Evolutionary conservation across 768 basidiomycete genomes (phyloP).

Genomic region (Rubroboletus satanas): DNA sequence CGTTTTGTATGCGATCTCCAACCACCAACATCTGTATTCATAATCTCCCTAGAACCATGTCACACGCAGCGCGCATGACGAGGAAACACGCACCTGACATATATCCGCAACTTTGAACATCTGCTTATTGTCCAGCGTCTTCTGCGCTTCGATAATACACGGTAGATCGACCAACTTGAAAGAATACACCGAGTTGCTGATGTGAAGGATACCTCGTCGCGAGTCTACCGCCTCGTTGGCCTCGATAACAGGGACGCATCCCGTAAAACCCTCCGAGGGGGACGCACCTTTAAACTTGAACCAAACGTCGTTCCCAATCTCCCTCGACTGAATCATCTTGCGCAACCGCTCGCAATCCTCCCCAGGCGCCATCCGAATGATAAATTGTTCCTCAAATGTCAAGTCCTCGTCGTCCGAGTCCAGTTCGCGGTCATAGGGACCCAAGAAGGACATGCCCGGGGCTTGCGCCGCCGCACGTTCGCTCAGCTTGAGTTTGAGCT

Average conservation of each 20-base stretch:
- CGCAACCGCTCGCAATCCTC: slow-evolving; percentile 75
- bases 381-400: slow-evolving; percentile 96
- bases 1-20: slow-evolving; percentile 66
- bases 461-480: slow-evolving; percentile 78
- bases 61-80: slow-evolving; percentile 8
- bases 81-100: slow-evolving; percentile 65
- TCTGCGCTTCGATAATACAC: slow-evolving; percentile 90
- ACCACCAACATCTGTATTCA: slow-evolving; percentile 85
- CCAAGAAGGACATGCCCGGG: slow-evolving; percentile 84
- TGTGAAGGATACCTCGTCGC: slow-evolving; percentile 84
- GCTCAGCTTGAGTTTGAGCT: slow-evolving; percentile 84
- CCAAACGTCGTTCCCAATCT: slow-evolving; percentile 83
- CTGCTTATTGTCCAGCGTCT: slow-evolving; percentile 93
- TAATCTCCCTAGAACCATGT: neutral
- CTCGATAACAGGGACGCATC: slow-evolving; percentile 1
- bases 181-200: slow-evolving; percentile 74
- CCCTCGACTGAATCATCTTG: slow-evolving; percentile 78
- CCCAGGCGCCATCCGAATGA: slow-evolving; percentile 83
- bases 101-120: slow-evolving; percentile 99
- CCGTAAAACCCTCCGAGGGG: neutral
- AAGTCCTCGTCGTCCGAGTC: slow-evolving; percentile 95
- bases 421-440: slow-evolving; percentile 88
- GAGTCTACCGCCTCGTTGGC: slow-evolving; percentile 57
- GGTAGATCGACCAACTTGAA: slow-evolving; percentile 96
- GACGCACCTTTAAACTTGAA: slow-evolving; percentile 92